Conservation (phyloP, 306 rosid species). For the Vicia villosa region DNA sequence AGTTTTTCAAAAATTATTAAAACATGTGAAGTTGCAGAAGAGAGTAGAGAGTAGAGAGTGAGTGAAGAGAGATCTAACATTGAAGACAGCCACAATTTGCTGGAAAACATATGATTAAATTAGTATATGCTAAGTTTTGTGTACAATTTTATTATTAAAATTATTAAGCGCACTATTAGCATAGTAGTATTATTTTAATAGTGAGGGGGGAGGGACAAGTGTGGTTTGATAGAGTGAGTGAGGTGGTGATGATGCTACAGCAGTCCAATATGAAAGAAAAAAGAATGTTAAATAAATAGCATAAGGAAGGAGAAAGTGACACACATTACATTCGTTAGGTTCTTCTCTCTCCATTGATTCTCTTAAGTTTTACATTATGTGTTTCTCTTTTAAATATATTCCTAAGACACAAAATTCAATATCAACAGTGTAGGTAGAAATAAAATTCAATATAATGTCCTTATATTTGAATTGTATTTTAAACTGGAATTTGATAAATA, state of each 20-base stretch:
- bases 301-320: constrained; percentile 1
- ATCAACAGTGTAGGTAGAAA: too few species aligned
- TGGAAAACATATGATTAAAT: constrained; percentile 41
- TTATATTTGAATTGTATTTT: too few species aligned
- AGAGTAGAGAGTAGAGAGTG: neutral
- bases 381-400: neutral
- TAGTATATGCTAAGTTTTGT: constrained; percentile 25
- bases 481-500: too few species aligned
- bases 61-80: constrained; percentile 34
- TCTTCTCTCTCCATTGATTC: neutral
- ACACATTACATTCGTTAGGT: neutral
- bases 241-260: constrained; percentile 42
- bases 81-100: constrained; percentile 49
- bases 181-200: constrained; percentile 5
- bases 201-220: constrained; percentile 20
- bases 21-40: constrained; percentile 11
- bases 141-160: constrained; percentile 35
- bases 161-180: constrained; percentile 34
- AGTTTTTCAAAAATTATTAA: neutral
- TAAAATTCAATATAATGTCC: too few species aligned
- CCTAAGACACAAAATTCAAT: too few species aligned
- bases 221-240: constrained; percentile 38
- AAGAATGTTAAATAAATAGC: constrained; percentile 9
- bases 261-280: constrained; percentile 34
- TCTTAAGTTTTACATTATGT: neutral